phyloP scores from a whole-genome alignment of 2,329 filamentous ascomycete genomes.

The Cladophialophora carrionii region DNA sequence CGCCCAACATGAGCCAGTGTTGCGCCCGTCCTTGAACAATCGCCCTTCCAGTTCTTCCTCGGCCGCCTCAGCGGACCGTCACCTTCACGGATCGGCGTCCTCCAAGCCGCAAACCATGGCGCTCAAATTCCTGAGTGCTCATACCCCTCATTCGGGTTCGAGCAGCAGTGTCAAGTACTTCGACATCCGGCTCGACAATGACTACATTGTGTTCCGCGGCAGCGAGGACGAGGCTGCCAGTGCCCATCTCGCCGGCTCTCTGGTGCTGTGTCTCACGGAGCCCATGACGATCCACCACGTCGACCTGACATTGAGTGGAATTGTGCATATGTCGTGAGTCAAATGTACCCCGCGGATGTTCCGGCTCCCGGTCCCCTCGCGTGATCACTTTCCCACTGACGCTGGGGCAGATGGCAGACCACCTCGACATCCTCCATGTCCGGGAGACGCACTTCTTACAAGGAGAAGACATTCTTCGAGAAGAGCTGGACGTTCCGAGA shows the following conservation, averaged over 20 bases:
- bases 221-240: constrained; percentile 74
- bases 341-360: constrained; percentile 19
- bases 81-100: constrained; percentile 20
- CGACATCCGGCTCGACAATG: constrained; percentile 68
- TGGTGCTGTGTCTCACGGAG: constrained; percentile 73
- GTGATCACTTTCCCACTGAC: constrained; percentile 26
- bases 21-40: constrained; percentile 26
- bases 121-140: constrained; percentile 51
- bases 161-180: constrained; percentile 54
- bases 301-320: constrained; percentile 70
- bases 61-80: constrained; percentile 28
- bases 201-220: constrained; percentile 78
- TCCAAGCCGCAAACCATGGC: constrained; percentile 44
- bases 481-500: constrained; percentile 73
- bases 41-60: constrained; percentile 27
- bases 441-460: constrained; percentile 36
- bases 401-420: constrained; percentile 34
- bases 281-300: constrained; percentile 73
- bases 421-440: constrained; percentile 41
- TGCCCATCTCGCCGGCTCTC: constrained; percentile 71
- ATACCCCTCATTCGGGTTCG: constrained; percentile 44
- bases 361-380: constrained; percentile 22
- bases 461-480: constrained; percentile 61
- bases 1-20: constrained; percentile 32
- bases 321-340: constrained; percentile 69